Conservation (phyloP, 2,329 filamentous ascomycete species). For the Diaporthe helianthi region DNA sequence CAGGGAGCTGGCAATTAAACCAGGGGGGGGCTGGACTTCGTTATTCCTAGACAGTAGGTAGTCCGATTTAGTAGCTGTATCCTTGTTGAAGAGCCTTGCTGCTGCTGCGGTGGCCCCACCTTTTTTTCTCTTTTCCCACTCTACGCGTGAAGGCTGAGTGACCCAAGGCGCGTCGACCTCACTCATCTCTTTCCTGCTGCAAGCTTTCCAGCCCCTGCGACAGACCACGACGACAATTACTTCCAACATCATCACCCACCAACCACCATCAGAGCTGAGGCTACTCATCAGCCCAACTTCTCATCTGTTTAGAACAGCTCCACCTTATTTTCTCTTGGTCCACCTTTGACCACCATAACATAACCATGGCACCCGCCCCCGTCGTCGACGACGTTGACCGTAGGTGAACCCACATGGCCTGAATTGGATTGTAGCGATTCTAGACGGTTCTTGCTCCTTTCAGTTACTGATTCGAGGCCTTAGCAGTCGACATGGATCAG, state of each 20-base stretch:
- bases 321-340: neutral
- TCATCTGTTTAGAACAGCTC: neutral
- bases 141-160: conserved; percentile 15
- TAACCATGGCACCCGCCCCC: conserved; percentile 55
- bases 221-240: neutral
- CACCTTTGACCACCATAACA: neutral
- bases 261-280: neutral
- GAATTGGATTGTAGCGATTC: neutral
- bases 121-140: conserved; percentile 23
- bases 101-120: neutral
- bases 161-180: conserved; percentile 9
- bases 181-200: conserved; percentile 11
- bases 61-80: neutral
- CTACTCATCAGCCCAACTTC: neutral
- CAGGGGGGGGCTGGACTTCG: no score
- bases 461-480: neutral
- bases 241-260: neutral
- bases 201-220: neutral
- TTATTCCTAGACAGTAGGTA: no score
- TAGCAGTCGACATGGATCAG: conserved; percentile 56
- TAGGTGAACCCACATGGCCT: conserved; percentile 41
- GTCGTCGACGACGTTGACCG: conserved; percentile 59
- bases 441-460: neutral
- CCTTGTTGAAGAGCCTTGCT: conserved; percentile 2
- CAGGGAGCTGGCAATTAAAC: no score